Conservation (phyloP, 495 filamentous ascomycete species). For the Talaromyces trachyspermus region DNA sequence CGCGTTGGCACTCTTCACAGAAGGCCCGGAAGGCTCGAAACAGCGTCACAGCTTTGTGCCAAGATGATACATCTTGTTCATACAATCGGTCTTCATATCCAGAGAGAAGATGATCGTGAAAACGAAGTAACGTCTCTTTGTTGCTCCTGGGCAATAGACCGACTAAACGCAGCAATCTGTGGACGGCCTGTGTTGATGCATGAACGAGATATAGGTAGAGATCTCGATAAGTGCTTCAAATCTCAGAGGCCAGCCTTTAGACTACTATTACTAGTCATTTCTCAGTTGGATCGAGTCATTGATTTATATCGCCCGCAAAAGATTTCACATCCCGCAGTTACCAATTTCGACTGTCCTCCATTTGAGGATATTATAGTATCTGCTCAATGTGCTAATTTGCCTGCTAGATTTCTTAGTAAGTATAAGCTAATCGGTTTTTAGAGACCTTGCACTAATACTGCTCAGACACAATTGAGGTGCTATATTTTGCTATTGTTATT, state of each 20-base stretch:
- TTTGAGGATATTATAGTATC: constrained; percentile 5
- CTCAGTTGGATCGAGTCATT: constrained; percentile 4
- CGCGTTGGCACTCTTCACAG: neutral
- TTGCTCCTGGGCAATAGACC: constrained; percentile 2
- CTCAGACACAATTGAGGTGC: neutral
- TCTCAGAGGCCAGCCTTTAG: neutral
- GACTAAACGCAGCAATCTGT: constrained; percentile 4
- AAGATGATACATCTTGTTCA: neutral
- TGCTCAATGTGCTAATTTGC: neutral
- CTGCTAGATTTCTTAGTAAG: constrained; percentile 1
- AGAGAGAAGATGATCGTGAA: neutral
- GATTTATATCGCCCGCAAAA: constrained; percentile 4
- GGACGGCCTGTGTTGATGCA: constrained; percentile 2
- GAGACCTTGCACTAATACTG: too few species aligned
- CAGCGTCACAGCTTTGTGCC: neutral
- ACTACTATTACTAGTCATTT: neutral
- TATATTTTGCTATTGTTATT: constrained; percentile 62
- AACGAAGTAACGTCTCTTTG: constrained; percentile 4
- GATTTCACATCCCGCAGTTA: neutral
- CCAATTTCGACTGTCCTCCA: neutral
- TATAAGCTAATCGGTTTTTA: too few species aligned
- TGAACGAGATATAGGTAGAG: constrained; percentile 3
- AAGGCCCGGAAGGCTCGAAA: constrained; percentile 2
- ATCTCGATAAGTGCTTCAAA: neutral
- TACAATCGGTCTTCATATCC: constrained; percentile 2